Conservation (phyloP, 148 eudicot genomes). For the Salicornia ramosissima region DNA sequence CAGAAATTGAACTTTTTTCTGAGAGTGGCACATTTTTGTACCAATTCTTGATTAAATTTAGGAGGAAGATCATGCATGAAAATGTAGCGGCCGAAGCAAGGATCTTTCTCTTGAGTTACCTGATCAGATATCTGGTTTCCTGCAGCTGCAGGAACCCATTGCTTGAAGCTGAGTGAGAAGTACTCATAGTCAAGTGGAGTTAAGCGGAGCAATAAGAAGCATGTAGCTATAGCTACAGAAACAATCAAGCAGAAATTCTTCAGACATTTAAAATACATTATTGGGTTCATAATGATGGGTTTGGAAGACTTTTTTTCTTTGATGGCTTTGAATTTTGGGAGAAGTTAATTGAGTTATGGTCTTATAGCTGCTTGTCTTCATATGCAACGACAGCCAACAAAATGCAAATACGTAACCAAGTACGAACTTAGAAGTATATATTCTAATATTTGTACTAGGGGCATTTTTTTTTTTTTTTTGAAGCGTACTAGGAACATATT, state of each 20-base stretch:
- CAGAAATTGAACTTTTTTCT: slow-evolving; percentile 25
- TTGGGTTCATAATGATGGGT: not conserved
- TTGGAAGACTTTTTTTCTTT: not conserved
- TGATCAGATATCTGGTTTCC: not conserved
- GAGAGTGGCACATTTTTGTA: slow-evolving; percentile 16
- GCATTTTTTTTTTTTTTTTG: too few species aligned
- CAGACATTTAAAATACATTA: too few species aligned
- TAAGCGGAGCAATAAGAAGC: too few species aligned
- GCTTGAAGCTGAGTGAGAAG: too few species aligned
- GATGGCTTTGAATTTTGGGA: not conserved
- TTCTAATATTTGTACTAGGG: too few species aligned
- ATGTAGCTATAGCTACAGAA: too few species aligned
- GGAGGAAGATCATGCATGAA: slow-evolving; percentile 41
- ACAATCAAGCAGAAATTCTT: too few species aligned
- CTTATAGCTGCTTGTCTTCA: not conserved
- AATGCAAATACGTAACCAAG: too few species aligned
- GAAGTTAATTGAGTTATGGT: not conserved
- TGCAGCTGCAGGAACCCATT: not conserved
- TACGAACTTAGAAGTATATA: too few species aligned
- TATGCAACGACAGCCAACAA: too few species aligned
- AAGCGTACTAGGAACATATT: too few species aligned
- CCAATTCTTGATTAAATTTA: slow-evolving; percentile 32
- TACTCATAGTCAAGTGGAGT: too few species aligned
- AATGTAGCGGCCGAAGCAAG: slow-evolving; percentile 32
- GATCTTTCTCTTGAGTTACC: slow-evolving; percentile 1